Evolutionary conservation across 208 protist genomes (phyloP), one percentile per base, ranked within the genome.

Genomic region (Eutreptiella sp.): DNA sequence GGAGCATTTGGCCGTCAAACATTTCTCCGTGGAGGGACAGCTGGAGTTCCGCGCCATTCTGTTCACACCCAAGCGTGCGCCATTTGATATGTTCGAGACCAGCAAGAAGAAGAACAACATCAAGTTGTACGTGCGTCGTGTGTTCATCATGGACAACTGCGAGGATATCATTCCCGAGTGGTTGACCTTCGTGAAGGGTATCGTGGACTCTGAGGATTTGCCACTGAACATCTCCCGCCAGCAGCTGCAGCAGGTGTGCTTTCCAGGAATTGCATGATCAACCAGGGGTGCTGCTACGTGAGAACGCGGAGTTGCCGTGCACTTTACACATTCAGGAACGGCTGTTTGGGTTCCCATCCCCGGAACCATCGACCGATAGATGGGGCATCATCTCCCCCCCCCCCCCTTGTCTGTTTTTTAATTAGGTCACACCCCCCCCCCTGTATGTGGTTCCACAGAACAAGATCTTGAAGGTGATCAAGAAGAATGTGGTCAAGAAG

Each of bases 101-200:
- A 89, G 83, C 61, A 97, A 98, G 87, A 97, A 97, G 84, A 70
- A 76, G 39, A 97, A 95, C 77, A 97, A 98, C 90, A 96, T 99
- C 72, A 98, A 98, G 74, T 70, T 97, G 11, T 95, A 96, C 68
- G 85, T 94, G 32, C 85, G 90, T 38, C 75, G 94, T 54, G 93
- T 97, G 19, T 98, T 99, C 71, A 98, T 99, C 77, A 98, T 96
- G 81, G 95, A 99, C 75, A 93, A 98, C 80, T 96, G 87, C 77
- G 84, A 95, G 64, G 94, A 98, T 16, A 66, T 98, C 28, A 87
- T 96, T 59, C 96, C 96, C 53, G 94, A 98, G 68, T 99, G 82
- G 74, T 80, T 99, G n/a, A 73, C 70, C 53, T 99, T 99, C 70
- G 66, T 99, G 47, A 79, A 83, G 33, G 96, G 96, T 68, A 80